These are phyloP conservation scores for Ampelomyces quisqualis DNA, from an alignment of 2,329 filamentous ascomycete genomes.

Conservation along the genomic window DNA sequence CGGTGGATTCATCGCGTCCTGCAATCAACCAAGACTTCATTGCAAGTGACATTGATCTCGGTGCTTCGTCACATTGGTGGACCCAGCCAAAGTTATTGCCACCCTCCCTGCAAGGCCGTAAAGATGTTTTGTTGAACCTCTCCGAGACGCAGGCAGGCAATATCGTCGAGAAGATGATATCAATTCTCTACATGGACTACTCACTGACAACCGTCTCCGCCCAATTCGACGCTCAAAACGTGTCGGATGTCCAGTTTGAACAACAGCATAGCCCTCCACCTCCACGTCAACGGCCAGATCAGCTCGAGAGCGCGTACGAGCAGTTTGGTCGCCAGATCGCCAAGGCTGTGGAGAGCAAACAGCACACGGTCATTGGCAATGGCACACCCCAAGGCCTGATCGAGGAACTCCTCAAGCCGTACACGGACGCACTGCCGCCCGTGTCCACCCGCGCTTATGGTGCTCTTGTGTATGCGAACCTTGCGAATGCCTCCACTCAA, in stretches of 20 bases:
- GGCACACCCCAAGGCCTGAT: conserved; percentile 77
- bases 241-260: conserved; percentile 71
- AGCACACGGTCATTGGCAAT: conserved; percentile 79
- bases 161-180: conserved; percentile 76
- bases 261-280: conserved; percentile 87
- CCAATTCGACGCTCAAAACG: conserved; percentile 73
- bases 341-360: conserved; percentile 67
- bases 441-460: conserved; percentile 89
- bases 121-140: conserved; percentile 78
- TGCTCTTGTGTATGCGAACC: conserved; percentile 88
- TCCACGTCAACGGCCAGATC: conserved; percentile 79
- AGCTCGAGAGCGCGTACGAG: conserved; percentile 83
- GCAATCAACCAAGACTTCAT: conserved; percentile 75
- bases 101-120: conserved; percentile 76
- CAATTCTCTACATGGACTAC: conserved; percentile 91
- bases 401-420: conserved; percentile 73
- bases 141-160: conserved; percentile 76
- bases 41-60: conserved; percentile 82
- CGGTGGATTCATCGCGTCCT: conserved; percentile 73
- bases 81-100: conserved; percentile 75
- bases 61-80: conserved; percentile 80
- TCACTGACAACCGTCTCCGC: conserved; percentile 88
- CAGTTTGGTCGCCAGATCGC: conserved; percentile 78
- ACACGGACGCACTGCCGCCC: conserved; percentile 73
- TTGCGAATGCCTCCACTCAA: conserved; percentile 88